Base-by-base conservation (phyloP, 2,329 filamentous ascomycete genomes). In the Aspergillus felis region DNA sequence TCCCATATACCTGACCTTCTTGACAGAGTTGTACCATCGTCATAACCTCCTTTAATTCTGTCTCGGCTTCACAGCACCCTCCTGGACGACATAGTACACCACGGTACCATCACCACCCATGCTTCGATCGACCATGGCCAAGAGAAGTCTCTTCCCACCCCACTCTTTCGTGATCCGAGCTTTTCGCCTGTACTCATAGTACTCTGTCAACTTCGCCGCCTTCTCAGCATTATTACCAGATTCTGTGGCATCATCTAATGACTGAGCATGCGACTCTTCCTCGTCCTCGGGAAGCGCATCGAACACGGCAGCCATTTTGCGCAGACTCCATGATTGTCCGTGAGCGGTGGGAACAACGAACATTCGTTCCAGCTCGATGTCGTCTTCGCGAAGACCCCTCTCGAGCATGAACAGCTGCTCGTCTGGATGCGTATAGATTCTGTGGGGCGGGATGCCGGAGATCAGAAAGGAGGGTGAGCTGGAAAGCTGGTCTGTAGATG, bases 31-130 rank as follows among this genome's bases (percentile, higher is more conserved):
- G 27, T 4, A 54, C 8, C 14, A 12, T 35, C 29, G 28, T 38
- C 35, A 6, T 3, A 25, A 17, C 22, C 22, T 25, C 44, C 14
- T 47, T 59, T 62, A 87, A 70, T 87, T 87, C 71, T 87, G 85
- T 61, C 85, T 75, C 12, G 85, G 85, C 72, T 87, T 87, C 28
- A 87, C 83, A 53, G 84, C 78, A 4, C 84, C 85, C 67, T 87
- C 84, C 64, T 86, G 83, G 51, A 87, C 78, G 60, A 87, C 79
- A 67, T 88, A 88, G 68, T 87, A 88, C 41, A 85, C 83, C 29
- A 87, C 78, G 1, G 85, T 87, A 46, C 84, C 85, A 68, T 87
- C 85, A 7, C 78, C 78, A 32, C 77, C 78, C 66, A 73, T 72
- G 2, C 69, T 70, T 58, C 72, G 70, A 66, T 85, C 80, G 53